Base-by-base conservation (phyloP, 2,329 filamentous ascomycete genomes). In the Stagonosporopsis tanaceti region DNA sequence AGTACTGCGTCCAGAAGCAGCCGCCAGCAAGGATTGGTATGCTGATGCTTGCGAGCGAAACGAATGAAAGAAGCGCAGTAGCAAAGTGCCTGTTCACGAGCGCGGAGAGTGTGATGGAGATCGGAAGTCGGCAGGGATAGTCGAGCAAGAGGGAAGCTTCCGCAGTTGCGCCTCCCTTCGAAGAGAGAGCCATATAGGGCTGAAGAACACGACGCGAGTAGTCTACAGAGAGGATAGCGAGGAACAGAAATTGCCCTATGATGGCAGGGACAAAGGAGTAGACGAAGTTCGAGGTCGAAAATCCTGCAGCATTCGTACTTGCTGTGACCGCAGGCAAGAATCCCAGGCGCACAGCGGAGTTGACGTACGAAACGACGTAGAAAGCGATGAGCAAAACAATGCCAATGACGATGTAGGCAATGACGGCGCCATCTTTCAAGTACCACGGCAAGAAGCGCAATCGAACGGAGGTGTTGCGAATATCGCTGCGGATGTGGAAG, bases 231-330 rank as follows among this genome's bases (percentile, higher is more conserved):
- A 90, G 85, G 73, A 91, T 88, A 47, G 84, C 74, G 42, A 92
- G 82, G 72, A 89, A 90, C 46, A 91, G 77, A 15, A 90, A 64
- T 68, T 88, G 85, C 4, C 88, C 91, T 27, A 93, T 71, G 0
- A 90, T 65, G 2, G 88, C 85, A 0, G 91, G 90, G 22, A 93
- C 53, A 75, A 93, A 92, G 59, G 85, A 87, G 80, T 93, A 97
- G 47, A 97, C 79, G 77, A 97, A 97, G 76, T 97, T 92, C 47
- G 92, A 91, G 0, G 91, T 82, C 1, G 92, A 96, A 76, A 96
- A 97, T 17, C 89, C 91, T 25, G 69, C 66, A 0, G 77, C 68
- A 3, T 84, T 79, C 1, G 91, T 86, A 2, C 81, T 79, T 0
- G 89, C 87, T 9, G 82, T 78, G 1, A 97, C 79, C 6, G 83